These are phyloP conservation scores for Mortierella sp. DNA, from an alignment of 371 early-diverging fungal species.

Conservation along the genomic window DNA sequence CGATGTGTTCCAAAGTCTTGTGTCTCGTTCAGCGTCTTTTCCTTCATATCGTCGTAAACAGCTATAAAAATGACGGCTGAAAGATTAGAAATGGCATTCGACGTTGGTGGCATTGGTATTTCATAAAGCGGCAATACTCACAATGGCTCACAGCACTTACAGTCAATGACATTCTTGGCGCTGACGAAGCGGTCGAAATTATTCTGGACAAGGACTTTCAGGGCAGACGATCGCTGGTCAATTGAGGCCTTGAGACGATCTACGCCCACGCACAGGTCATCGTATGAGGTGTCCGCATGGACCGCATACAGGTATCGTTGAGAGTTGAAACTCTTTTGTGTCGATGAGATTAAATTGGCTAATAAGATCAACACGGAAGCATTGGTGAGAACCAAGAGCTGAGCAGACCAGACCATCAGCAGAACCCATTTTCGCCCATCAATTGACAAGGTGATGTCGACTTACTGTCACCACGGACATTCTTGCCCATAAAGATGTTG, in stretches of 20 bases:
- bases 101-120: too few species aligned
- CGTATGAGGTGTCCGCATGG: constrained; percentile 86
- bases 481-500: constrained; percentile 44
- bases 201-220: constrained; percentile 90
- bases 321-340: constrained; percentile 81
- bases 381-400: background rate
- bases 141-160: constrained; percentile 59
- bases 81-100: background rate
- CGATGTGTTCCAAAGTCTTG: constrained; percentile 87
- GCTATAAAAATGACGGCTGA: constrained; percentile 51
- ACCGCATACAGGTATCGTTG: constrained; percentile 85
- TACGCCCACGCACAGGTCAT: constrained; percentile 83
- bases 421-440: too few species aligned
- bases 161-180: constrained; percentile 95
- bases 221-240: constrained; percentile 86
- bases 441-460: too few species aligned
- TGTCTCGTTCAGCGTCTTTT: constrained; percentile 81
- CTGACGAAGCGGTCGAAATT: constrained; percentile 97
- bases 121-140: too few species aligned
- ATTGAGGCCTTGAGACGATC: constrained; percentile 78
- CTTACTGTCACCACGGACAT: constrained; percentile 50
- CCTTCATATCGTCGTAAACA: constrained; percentile 92
- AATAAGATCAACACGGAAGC: background rate
- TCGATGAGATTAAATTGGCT: constrained; percentile 48
- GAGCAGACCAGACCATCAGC: too few species aligned